Percentiles rank a stretch among this genome's conserved stretches.
phyloP scores from a whole-genome alignment of 257 asterid genomes.

The Scutellaria baicalensis region DNA sequence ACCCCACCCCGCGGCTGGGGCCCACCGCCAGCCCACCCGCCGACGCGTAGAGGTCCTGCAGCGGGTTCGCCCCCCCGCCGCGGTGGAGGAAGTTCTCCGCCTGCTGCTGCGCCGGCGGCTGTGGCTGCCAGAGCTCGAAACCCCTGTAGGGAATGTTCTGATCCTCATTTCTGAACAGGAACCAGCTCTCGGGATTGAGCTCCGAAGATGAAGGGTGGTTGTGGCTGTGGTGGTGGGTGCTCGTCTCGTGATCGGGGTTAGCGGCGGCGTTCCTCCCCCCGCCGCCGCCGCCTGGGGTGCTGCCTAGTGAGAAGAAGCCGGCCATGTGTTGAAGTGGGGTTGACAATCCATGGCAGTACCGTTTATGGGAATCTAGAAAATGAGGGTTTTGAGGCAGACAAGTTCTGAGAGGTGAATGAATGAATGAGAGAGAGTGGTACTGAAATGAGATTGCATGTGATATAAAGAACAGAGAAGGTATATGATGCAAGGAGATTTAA shows the following conservation, averaged over 20 bases:
- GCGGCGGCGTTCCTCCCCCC: slow-evolving; percentile 2
- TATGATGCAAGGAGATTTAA: background rate
- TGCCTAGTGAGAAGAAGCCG: slow-evolving; percentile 81
- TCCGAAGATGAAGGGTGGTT: slow-evolving; percentile 22
- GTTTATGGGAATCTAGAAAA: slow-evolving; percentile 24
- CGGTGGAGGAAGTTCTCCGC: slow-evolving; percentile 32
- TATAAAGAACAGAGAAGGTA: too few relatives aligned
- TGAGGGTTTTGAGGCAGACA: slow-evolving; percentile 35
- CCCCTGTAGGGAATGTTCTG: slow-evolving; percentile 52
- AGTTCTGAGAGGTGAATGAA: slow-evolving; percentile 16
- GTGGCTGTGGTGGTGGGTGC: slow-evolving; percentile 21
- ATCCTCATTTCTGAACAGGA: slow-evolving; percentile 48
- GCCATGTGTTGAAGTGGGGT: slow-evolving; percentile 46
- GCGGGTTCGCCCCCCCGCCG: slow-evolving; percentile 18
- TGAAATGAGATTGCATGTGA: slow-evolving; percentile 18
- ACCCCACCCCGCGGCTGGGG: slow-evolving; percentile 34
- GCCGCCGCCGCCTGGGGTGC: slow-evolving; percentile 17
- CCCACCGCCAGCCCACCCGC: slow-evolving; percentile 55
- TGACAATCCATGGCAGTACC: slow-evolving; percentile 22
- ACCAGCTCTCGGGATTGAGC: slow-evolving; percentile 72
- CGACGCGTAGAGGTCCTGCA: slow-evolving; percentile 64
- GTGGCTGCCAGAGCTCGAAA: slow-evolving; percentile 77
- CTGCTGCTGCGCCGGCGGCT: slow-evolving; percentile 23
- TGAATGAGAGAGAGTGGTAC: slow-evolving; percentile 18
- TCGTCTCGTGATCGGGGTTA: slow-evolving; percentile 29